Evolutionary conservation across 768 basidiomycete species (phyloP).

Genomic region (Boletus rex-veris): DNA sequence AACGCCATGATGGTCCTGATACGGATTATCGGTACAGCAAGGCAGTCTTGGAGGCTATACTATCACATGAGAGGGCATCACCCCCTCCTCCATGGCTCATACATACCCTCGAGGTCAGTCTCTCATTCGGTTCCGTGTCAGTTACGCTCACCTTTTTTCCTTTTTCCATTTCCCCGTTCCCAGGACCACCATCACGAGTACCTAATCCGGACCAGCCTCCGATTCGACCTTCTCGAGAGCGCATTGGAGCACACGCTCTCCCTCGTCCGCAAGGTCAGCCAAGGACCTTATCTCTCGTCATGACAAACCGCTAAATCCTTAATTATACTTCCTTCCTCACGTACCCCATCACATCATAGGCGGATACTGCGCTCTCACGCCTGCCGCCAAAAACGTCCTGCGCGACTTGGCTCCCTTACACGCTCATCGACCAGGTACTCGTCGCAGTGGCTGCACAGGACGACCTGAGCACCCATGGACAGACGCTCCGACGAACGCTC

Average conservation of each 20-base stretch:
- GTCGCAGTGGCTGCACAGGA: conserved; percentile 55
- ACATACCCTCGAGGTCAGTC: conserved; percentile 62
- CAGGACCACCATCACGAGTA: conserved; percentile 75
- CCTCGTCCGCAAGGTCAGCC: conserved; percentile 67
- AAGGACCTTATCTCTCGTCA: not conserved
- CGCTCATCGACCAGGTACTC: conserved; percentile 79
- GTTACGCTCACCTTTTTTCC: not conserved
- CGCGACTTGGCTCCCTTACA: conserved; percentile 78
- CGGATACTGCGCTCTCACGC: conserved; percentile 50
- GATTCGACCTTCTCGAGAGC: conserved; percentile 74
- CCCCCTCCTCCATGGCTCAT: conserved; percentile 83
- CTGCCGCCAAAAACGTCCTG: conserved; percentile 52
- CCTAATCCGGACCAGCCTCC: conserved; percentile 73
- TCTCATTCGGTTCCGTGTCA: not conserved
- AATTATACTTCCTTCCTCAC: conserved; percentile 1
- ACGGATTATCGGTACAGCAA: conserved; percentile 78
- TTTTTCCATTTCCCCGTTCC: not conserved
- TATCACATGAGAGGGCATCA: conserved; percentile 57
- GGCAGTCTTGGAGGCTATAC: conserved; percentile 69
- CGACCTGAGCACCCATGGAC: conserved; percentile 43
- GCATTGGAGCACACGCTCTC: conserved; percentile 72
- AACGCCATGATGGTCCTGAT: conserved; percentile 68
- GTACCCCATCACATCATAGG: conserved; percentile 38
- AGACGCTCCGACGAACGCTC: conserved; percentile 45
- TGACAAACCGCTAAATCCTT: conserved; percentile 6